Base-by-base conservation (phyloP, 148 eudicot species). In the Persicaria tinctoria region DNA sequence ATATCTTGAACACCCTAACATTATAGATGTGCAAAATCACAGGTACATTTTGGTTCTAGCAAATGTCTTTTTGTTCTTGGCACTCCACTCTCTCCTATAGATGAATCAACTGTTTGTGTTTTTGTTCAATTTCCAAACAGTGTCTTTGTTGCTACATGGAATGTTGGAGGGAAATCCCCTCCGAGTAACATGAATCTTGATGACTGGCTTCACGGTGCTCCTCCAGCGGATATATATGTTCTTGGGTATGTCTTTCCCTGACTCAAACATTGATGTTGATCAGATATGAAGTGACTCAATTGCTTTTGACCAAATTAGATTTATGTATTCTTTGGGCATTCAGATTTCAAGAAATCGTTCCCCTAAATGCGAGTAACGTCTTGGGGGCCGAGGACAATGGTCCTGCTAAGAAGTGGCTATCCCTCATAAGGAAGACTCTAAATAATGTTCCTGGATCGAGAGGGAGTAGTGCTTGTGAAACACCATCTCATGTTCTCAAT, bases 321-420 rank as follows among this genome's bases (percentile, higher is more conserved):
- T 3, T 50, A 12, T 50, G 53, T 57, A 27, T 57, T 11, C 63
- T 77, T 71, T 76, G 53, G 62, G 78, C 44, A 38, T 80, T 77
- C 82, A 94, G 98, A 71, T 94, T 94, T 80, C 98, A 94, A 81
- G 97, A 94, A 77, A 85, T 94, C 57, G 98, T 94, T 73, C 98
- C 98, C 70, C 49, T 94, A 64, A 94, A 91, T 84, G 95, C 97
- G 45, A 95, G 97, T 73, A 94, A 94, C 76, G 90, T 94, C 54
- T 86, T 94, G 18, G 98, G 89, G 6, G 86, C 96, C 32, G 98
- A 94, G 80, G 96, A 94, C 73, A 91, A 91, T 74, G 97, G 98
- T n/a, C 98, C 98, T 3, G 97, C 98, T 10, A 90, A 91, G 60
- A 92, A 87, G 78, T 94, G 98, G 98, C 82, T 87, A 47, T n/a